These are phyloP conservation scores for Mediolabrus comicus DNA, from an alignment of 108 stramenopile species.

Conservation along the genomic window DNA sequence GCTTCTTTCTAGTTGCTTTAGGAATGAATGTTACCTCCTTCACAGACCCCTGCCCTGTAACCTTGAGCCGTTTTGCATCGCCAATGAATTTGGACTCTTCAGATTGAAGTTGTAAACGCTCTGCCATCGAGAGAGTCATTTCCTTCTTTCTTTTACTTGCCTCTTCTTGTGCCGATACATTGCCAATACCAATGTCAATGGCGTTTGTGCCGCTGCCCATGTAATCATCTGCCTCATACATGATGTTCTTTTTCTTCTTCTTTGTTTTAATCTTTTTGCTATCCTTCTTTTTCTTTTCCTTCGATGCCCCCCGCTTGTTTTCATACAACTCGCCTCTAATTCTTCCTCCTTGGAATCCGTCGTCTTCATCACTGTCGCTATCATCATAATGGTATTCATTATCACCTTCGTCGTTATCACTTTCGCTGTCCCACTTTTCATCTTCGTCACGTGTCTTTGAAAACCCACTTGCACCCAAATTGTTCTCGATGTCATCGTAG, in stretches of 20 bases:
- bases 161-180: conserved; percentile 31
- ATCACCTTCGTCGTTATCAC: conserved; percentile 42
- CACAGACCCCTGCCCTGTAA: conserved; percentile 58
- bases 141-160: conserved; percentile 55
- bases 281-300: conserved; percentile 26
- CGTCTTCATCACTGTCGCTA: conserved; percentile 58
- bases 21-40: conserved; percentile 80
- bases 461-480: conserved; percentile 41
- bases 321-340: conserved; percentile 76
- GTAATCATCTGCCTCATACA: conserved; percentile 72
- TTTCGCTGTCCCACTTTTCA: conserved; percentile 35
- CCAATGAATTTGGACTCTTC: conserved; percentile 42
- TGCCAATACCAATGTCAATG: conserved; percentile 62
- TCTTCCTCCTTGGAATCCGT: conserved; percentile 84
- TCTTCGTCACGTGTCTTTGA: conserved; percentile 27
- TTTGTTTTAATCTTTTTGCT: conserved; percentile 22
- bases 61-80: conserved; percentile 45
- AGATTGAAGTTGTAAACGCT: conserved; percentile 61
- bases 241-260: conserved; percentile 52
- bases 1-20: conserved; percentile 58
- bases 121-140: conserved; percentile 68
- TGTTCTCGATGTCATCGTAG: conserved; percentile 38
- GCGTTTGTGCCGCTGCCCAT: conserved; percentile 41
- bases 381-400: conserved; percentile 49
- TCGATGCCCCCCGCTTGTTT: conserved; percentile 36